Conservation (phyloP, 2,329 filamentous ascomycete genomes). For the Leptographium wingfieldii region DNA sequence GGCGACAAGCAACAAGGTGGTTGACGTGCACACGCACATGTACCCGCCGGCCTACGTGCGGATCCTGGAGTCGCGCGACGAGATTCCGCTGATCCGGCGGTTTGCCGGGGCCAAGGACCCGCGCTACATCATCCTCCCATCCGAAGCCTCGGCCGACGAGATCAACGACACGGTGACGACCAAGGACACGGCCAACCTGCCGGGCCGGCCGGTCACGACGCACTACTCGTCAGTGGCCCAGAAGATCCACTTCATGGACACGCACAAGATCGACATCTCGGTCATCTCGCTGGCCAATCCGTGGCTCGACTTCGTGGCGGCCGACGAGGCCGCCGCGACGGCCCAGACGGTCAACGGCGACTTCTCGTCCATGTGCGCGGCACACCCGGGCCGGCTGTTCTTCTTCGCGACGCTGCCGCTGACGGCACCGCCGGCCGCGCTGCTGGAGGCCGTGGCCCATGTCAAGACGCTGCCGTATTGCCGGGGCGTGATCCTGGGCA, state of each 20-base stretch:
- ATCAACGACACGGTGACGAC: conserved; percentile 35
- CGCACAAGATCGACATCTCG: conserved; percentile 67
- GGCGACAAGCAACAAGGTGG: conserved; percentile 26
- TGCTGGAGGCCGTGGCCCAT: conserved; percentile 53
- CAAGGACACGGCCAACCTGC: conserved; percentile 25
- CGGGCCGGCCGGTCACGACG: conserved; percentile 69
- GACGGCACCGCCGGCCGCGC: conserved; percentile 48
- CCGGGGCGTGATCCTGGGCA: conserved; percentile 80
- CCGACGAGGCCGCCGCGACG: conserved; percentile 46
- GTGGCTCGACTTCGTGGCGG: conserved; percentile 74
- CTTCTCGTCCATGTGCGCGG: conserved; percentile 57
- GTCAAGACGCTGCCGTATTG: conserved; percentile 52
- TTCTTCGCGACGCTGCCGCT: conserved; percentile 76
- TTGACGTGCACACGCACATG: conserved; percentile 60
- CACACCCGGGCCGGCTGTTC: conserved; percentile 56
- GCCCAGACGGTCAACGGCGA: conserved; percentile 65
- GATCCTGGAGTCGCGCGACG: conserved; percentile 44
- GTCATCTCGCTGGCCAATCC: conserved; percentile 86
- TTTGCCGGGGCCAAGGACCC: conserved; percentile 41
- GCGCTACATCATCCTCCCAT: conserved; percentile 52
- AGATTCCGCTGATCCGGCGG: conserved; percentile 58
- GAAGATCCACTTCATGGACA: conserved; percentile 81
- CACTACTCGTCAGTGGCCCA: conserved; percentile 71
- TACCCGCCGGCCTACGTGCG: conserved; percentile 52
- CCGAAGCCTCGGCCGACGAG: conserved; percentile 20